Percentiles rank a stretch among this genome's conserved stretches.
Conservation (phyloP, 2,329 filamentous ascomycete species). For the Alternaria burnsii region DNA sequence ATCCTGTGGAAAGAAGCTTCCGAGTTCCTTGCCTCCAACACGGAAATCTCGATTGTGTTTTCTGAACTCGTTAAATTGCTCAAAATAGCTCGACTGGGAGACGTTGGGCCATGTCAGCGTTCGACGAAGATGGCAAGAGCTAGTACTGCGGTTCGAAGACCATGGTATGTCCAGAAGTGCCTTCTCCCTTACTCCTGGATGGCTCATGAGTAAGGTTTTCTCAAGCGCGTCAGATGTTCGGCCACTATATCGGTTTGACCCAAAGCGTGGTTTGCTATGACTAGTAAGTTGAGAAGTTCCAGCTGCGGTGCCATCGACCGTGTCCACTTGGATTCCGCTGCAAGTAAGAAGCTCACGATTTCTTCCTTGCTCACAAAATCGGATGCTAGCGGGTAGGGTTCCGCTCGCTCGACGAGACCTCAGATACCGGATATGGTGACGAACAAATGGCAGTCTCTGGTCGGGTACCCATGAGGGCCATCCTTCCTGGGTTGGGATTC, state of each 20-base stretch:
- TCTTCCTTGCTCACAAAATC: background rate
- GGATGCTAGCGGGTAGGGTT: fast-evolving
- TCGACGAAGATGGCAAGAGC: too few relatives aligned
- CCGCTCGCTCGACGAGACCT: background rate
- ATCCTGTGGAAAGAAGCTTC: background rate
- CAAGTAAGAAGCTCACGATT: background rate
- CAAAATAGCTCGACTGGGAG: background rate
- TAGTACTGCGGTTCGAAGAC: background rate
- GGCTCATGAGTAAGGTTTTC: fast-evolving
- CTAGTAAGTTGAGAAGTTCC: too few relatives aligned
- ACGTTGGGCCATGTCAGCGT: background rate
- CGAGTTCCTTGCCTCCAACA: background rate
- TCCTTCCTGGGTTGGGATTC: background rate
- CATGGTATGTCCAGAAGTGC: background rate
- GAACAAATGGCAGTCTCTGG: background rate
- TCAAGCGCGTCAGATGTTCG: background rate
- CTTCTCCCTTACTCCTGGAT: fast-evolving
- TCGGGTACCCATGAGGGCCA: background rate
- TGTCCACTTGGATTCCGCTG: background rate
- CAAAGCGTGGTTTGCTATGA: fast-evolving
- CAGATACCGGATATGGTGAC: background rate
- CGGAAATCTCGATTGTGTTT: background rate
- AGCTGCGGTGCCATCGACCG: background rate
- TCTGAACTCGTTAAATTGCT: background rate
- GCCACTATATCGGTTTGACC: background rate